Evolutionary conservation across 805 yeast species (phyloP).

Genomic region (Torulaspora maleeae): DNA sequence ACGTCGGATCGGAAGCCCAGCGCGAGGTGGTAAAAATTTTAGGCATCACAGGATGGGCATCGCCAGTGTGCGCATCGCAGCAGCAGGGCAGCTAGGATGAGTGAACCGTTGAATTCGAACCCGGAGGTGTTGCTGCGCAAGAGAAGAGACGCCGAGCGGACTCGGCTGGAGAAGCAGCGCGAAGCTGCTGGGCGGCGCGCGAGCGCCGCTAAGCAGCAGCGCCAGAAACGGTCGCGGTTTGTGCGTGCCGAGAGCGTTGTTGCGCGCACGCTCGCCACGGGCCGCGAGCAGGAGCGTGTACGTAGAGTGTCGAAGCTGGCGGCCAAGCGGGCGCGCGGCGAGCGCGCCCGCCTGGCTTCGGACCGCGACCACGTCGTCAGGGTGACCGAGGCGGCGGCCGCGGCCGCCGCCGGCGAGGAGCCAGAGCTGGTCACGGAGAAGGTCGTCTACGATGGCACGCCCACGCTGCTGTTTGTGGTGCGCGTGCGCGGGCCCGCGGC

Average conservation of each 20-base stretch:
- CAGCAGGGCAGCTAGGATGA: not conserved
- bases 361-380: constrained; percentile 35
- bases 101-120: constrained; percentile 32
- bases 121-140: constrained; percentile 75
- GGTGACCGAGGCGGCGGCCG: constrained; percentile 27
- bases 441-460: constrained; percentile 38
- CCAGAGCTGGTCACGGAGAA: constrained; percentile 31
- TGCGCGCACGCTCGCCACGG: constrained; percentile 57
- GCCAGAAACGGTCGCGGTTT: constrained; percentile 48
- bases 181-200: constrained; percentile 49
- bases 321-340: constrained; percentile 31
- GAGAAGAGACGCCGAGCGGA: constrained; percentile 72
- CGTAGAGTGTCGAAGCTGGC: constrained; percentile 57
- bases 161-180: constrained; percentile 69
- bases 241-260: constrained; percentile 72
- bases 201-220: constrained; percentile 42
- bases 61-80: constrained; percentile 14
- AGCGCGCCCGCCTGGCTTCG: constrained; percentile 27
- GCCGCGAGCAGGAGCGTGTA: constrained; percentile 64
- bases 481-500: constrained; percentile 64
- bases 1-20: no score
- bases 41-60: constrained; percentile 16
- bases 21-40: constrained; percentile 5
- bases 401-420: constrained; percentile 27
- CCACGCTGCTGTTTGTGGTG: constrained; percentile 58